These are phyloP conservation scores for Pyracantha coccinea DNA, from an alignment of 331 rosid genomes.

Conservation along the genomic window DNA sequence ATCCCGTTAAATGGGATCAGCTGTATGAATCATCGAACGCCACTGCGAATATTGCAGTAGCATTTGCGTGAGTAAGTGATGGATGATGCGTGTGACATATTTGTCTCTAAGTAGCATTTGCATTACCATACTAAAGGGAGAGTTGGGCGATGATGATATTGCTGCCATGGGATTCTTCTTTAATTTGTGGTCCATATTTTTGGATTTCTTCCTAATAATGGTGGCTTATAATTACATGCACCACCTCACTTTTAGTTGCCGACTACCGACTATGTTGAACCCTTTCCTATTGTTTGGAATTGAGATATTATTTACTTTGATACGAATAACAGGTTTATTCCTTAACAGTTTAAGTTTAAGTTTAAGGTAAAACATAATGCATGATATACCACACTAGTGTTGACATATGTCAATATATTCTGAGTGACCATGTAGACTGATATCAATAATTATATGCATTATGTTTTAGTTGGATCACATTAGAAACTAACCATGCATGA, in stretches of 20 bases:
- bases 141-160: slow-evolving; percentile 9
- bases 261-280: not conserved
- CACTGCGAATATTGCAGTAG: not conserved
- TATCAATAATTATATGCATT: too few relatives aligned
- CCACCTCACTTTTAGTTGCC: not conserved
- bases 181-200: not conserved
- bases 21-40: too few relatives aligned
- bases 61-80: not conserved
- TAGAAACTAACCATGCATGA: not conserved
- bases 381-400: not conserved
- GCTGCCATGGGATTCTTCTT: not conserved
- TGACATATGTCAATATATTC: too few relatives aligned
- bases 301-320: too few relatives aligned
- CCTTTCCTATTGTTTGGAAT: not conserved
- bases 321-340: not conserved
- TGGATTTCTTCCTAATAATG: not conserved
- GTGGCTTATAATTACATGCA: not conserved
- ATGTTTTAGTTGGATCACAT: not conserved
- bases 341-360: too few relatives aligned
- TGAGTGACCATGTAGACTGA: too few relatives aligned
- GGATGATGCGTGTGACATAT: not conserved
- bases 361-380: not conserved
- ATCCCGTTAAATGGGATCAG: too few relatives aligned
- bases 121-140: slow-evolving; percentile 16
- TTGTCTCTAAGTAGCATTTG: slow-evolving; percentile 8